Evolutionary conservation across 2,329 filamentous ascomycete genomes (phyloP), one percentile per base, ranked within the genome.

Genomic region (Hypoxylon sp.): DNA sequence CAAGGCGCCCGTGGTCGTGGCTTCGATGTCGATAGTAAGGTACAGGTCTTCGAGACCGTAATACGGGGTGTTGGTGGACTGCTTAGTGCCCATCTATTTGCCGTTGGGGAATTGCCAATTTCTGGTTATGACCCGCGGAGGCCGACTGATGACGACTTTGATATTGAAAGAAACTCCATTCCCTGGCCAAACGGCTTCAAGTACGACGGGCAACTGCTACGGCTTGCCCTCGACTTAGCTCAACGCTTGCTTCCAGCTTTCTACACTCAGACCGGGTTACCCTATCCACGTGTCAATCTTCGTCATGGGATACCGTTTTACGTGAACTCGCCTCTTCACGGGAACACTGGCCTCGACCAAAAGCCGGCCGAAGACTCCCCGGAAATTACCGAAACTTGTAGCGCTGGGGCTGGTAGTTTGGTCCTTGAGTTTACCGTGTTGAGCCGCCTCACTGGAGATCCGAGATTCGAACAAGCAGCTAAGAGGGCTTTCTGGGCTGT

Each of bases 11-110:
- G 94, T 71, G 90, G 90, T 2, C 88, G 90, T 61, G 96, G 94
- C 0, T 99, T 99, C 76, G 94, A 99, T 79, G 84, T 97, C 44
- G 95, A 99, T 81, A 97, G 95, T 83, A 99, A 98, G 81, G 96
- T 99, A 1, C 95, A 99, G 82, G 94, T 99, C 42, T 99, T 99
- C 77, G 96, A 99, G 83, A 98, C 95, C 0, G 95, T 97, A 37
- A 99, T 99, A 74, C 88, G 96, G 65, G 96, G 95, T 14, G 88
- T 97, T 50, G 96, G 96, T 13, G 96, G 96, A 0, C 84, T 99
- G 63, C 82, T 99, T 72, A 98, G 95, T 76, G 94, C 95, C 1
- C 96, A 99, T 82, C 83, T 98, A 46, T 99, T 99, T 79, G 95
- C 96, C 11, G 86, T 94, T 22, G 96, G 95, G 35, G 94, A 97